Conservation (phyloP, 345 rosid genomes). For the Populus tremula region DNA sequence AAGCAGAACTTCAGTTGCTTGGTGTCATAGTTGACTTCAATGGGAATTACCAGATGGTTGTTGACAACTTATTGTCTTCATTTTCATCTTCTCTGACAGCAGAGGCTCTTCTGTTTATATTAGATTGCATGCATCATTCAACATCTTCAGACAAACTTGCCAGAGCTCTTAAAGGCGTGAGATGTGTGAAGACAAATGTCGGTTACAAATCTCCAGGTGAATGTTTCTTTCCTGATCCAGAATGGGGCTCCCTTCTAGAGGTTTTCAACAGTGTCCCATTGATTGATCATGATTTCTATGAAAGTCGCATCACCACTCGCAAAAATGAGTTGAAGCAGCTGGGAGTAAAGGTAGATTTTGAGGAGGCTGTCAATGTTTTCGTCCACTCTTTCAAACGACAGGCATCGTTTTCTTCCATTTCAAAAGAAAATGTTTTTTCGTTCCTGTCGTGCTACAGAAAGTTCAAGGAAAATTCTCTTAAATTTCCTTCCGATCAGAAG, state of each 20-base stretch:
- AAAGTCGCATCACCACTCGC: constrained; percentile 22
- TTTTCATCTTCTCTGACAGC: constrained; percentile 19
- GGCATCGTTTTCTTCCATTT: constrained; percentile 29
- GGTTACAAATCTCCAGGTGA: constrained; percentile 50
- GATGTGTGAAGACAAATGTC: constrained; percentile 48
- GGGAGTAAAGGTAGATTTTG: constrained; percentile 47
- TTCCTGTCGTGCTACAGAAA: constrained; percentile 49
- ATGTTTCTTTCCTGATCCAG: constrained; percentile 51
- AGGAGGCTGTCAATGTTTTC: constrained; percentile 45
- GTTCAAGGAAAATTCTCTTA: constrained; percentile 16
- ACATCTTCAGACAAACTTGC: constrained; percentile 17
- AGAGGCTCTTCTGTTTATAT: constrained; percentile 42
- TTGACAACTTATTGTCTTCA: constrained; percentile 27
- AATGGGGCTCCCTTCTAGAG: constrained; percentile 51
- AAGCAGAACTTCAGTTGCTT: constrained; percentile 51
- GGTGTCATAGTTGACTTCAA: constrained; percentile 47
- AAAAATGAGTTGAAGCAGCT: constrained; percentile 42
- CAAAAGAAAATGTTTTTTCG: constrained; percentile 29
- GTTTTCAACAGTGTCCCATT: constrained; percentile 47
- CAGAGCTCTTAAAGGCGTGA: constrained; percentile 15
- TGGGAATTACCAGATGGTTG: constrained; percentile 33
- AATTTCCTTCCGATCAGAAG: constrained; percentile 31
- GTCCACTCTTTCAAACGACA: constrained; percentile 30
- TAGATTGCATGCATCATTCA: constrained; percentile 35
- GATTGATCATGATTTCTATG: constrained; percentile 42